Percentiles rank a stretch among this genome's conserved stretches.
phyloP scores from a whole-genome alignment of 257 asterid genomes.

The Lycium ferocissimum region DNA sequence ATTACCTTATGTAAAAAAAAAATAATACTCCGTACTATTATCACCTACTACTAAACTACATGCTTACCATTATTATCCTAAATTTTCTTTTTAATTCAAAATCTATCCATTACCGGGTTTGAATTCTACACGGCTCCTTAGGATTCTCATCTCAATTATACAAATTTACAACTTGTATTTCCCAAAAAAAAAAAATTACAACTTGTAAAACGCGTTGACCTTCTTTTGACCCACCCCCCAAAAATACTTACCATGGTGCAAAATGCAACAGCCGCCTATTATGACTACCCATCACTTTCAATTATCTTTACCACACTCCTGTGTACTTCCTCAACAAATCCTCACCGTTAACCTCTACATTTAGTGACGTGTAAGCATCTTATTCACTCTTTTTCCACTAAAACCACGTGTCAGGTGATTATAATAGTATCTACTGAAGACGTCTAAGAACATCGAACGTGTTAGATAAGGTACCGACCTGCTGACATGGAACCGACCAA shows the following conservation, averaged over 20 bases:
- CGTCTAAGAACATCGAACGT: slow-evolving; percentile 39
- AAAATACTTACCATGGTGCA: background rate
- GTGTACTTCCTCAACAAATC: no score
- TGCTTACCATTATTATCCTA: no score
- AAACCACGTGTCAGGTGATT: slow-evolving; percentile 3
- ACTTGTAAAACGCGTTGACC: background rate
- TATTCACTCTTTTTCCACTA: accelerated
- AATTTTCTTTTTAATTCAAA: no score
- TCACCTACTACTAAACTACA: no score
- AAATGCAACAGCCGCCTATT: slow-evolving; percentile 43
- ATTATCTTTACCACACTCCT: no score
- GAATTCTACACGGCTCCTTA: background rate
- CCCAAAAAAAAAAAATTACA: background rate
- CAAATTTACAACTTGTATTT: background rate
- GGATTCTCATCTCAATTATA: background rate
- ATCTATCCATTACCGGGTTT: background rate
- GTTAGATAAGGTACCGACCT: slow-evolving; percentile 38
- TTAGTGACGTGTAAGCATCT: background rate
- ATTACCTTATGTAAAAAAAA: no score
- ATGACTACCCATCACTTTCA: slow-evolving; percentile 28
- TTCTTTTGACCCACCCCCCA: background rate
- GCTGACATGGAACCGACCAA: slow-evolving; percentile 64
- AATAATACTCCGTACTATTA: no score
- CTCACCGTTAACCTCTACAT: slow-evolving; percentile 19
- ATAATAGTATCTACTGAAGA: background rate